Evolutionary conservation across 805 yeast genomes (phyloP).

Genomic region (Candida boleticola): DNA sequence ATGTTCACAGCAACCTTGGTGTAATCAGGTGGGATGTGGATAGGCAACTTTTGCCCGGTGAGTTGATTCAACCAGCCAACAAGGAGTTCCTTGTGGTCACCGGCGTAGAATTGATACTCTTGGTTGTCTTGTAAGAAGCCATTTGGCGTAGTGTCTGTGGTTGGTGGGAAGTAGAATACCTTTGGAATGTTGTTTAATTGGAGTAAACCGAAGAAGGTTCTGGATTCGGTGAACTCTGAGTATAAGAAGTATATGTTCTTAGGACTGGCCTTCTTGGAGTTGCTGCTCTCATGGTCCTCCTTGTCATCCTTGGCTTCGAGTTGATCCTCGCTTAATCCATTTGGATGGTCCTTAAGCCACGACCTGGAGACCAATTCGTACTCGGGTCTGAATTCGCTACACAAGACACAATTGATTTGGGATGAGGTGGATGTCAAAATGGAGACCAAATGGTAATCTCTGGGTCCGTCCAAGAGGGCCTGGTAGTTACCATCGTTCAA

Average conservation of each 20-base stretch:
- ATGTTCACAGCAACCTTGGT: conserved; percentile 34
- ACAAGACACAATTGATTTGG: conserved; percentile 72
- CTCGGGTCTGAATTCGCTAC: conserved; percentile 68
- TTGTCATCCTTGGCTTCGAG: conserved; percentile 35
- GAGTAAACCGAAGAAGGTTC: conserved; percentile 50
- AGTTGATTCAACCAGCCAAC: conserved; percentile 30
- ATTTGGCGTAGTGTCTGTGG: conserved; percentile 28
- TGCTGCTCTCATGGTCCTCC: not conserved
- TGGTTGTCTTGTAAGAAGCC: conserved; percentile 24
- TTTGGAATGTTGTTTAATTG: conserved; percentile 76
- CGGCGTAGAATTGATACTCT: conserved; percentile 48
- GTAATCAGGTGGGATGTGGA: conserved; percentile 45
- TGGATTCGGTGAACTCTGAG: conserved; percentile 67
- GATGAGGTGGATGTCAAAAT: conserved; percentile 73
- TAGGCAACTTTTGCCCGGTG: conserved; percentile 34
- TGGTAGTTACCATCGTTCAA: conserved; percentile 63
- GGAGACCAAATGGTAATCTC: conserved; percentile 66
- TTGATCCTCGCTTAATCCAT: conserved; percentile 29
- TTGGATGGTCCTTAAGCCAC: conserved; percentile 52
- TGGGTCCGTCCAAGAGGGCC: conserved; percentile 54
- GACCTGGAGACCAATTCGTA: conserved; percentile 60
- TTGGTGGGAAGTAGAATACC: conserved; percentile 59
- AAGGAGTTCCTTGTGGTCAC: conserved; percentile 40
- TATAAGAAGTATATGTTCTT: conserved; percentile 61
- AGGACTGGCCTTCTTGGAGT: not conserved